Evolutionary conservation across 2,329 filamentous ascomycete species (phyloP).

Genomic region (Botrytis paeoniae): DNA sequence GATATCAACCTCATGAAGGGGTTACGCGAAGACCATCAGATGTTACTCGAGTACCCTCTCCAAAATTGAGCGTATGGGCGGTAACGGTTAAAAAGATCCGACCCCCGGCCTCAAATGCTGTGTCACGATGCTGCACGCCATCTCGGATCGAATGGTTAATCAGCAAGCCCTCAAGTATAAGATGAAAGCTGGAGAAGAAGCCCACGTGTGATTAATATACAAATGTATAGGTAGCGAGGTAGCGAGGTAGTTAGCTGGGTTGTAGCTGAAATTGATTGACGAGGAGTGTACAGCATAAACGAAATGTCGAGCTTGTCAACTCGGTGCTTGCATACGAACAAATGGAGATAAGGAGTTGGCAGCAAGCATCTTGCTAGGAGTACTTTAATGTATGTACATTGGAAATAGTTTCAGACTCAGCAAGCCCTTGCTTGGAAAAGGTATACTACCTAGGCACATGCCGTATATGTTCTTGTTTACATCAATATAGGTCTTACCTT

Average conservation of each 20-base stretch:
- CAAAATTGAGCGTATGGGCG: neutral
- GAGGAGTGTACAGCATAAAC: neutral
- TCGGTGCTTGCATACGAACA: neutral
- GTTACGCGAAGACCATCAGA: slow-evolving; percentile 10
- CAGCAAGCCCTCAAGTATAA: neutral
- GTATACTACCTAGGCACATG: neutral
- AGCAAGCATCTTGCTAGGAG: neutral
- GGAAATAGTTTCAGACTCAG: neutral
- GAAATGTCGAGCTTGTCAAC: neutral
- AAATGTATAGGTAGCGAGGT: neutral
- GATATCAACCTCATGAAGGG: neutral
- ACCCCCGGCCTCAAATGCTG: neutral
- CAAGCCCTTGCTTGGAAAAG: neutral
- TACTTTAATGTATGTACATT: neutral
- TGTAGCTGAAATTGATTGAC: neutral
- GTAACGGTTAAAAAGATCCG: neutral
- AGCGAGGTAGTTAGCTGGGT: neutral
- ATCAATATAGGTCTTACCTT: neutral
- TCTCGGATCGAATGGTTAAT: neutral
- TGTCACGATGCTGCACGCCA: slow-evolving; percentile 12
- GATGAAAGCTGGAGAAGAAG: slow-evolving; percentile 3
- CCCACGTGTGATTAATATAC: slow-evolving; percentile 1
- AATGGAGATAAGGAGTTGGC: neutral
- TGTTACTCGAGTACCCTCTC: neutral
- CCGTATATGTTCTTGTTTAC: neutral